Conservation (phyloP, 2,329 filamentous ascomycete genomes). For the Venturia pyrina region DNA sequence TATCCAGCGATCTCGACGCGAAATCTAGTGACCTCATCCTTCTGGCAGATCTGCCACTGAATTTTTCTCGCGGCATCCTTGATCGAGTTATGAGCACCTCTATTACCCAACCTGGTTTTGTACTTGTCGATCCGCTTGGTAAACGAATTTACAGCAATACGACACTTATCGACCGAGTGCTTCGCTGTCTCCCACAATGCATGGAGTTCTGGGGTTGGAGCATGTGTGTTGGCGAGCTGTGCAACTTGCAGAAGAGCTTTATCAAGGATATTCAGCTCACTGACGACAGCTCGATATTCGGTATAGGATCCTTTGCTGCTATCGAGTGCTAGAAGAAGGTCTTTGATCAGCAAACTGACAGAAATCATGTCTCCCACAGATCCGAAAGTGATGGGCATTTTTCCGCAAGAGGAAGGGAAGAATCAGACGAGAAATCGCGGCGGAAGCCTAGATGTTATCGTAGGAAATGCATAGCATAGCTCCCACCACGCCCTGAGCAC, state of each 20-base stretch:
- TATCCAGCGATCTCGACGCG: neutral
- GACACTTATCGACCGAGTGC: neutral
- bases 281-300: neutral
- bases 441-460: too few species aligned
- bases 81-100: neutral
- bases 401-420: too few species aligned
- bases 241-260: neutral
- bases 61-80: neutral
- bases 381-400: slow-evolving; percentile 9
- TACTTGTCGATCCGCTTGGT: neutral
- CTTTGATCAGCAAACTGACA: slow-evolving; percentile 6
- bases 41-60: neutral
- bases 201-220: neutral
- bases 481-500: too few species aligned
- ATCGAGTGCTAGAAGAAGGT: neutral
- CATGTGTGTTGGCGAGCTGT: neutral
- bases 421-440: too few species aligned
- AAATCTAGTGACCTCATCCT: neutral
- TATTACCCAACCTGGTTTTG: neutral
- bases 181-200: neutral
- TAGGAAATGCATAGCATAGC: too few species aligned
- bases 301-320: neutral
- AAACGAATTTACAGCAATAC: neutral
- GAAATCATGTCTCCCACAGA: slow-evolving; percentile 12
- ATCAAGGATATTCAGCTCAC: neutral